Conservation (phyloP, 257 asterid genomes). For the Solanum arcanum region DNA sequence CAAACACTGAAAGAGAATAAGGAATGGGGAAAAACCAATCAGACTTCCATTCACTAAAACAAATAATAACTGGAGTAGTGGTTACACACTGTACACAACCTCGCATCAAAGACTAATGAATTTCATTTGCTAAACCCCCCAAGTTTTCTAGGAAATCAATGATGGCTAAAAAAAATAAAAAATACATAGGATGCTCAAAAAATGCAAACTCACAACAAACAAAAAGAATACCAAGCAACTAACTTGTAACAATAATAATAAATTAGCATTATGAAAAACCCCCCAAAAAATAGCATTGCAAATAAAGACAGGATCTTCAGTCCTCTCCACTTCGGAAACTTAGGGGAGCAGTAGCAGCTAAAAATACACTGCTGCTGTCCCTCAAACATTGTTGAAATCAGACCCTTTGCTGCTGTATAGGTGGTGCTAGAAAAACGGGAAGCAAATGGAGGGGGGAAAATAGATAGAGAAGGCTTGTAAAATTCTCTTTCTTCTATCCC, state of each 20-base stretch:
- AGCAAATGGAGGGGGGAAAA: not conserved
- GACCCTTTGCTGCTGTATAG: slow-evolving; percentile 12
- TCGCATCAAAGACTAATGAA: slow-evolving; percentile 21
- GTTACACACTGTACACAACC: slow-evolving; percentile 56
- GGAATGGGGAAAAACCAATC: slow-evolving; percentile 1
- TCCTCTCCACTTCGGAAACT: slow-evolving; percentile 12
- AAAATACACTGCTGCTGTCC: slow-evolving; percentile 48
- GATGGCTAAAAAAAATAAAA: slow-evolving; percentile 4
- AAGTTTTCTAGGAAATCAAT: slow-evolving; percentile 24
- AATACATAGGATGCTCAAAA: not conserved
- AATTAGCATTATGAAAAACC: not conserved
- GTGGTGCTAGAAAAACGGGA: slow-evolving; percentile 1
- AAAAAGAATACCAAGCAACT: slow-evolving; percentile 41
- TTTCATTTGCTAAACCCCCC: slow-evolving; percentile 24
- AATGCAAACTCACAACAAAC: slow-evolving; percentile 53
- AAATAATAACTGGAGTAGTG: slow-evolving; percentile 26
- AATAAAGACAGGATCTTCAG: slow-evolving; percentile 7
- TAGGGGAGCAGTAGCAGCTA: slow-evolving; percentile 60
- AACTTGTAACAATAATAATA: slow-evolving; percentile 9
- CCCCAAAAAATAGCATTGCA: slow-evolving; percentile 15
- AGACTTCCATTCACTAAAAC: slow-evolving; percentile 37
- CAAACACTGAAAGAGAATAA: not conserved
- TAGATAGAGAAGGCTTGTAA: slow-evolving; percentile 13
- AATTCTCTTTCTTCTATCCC: slow-evolving; percentile 16
- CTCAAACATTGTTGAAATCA: slow-evolving; percentile 17